Percentiles rank a stretch among this genome's conserved stretches.
Conservation (phyloP, 345 rosid species). For the Aquilaria malaccensis region DNA sequence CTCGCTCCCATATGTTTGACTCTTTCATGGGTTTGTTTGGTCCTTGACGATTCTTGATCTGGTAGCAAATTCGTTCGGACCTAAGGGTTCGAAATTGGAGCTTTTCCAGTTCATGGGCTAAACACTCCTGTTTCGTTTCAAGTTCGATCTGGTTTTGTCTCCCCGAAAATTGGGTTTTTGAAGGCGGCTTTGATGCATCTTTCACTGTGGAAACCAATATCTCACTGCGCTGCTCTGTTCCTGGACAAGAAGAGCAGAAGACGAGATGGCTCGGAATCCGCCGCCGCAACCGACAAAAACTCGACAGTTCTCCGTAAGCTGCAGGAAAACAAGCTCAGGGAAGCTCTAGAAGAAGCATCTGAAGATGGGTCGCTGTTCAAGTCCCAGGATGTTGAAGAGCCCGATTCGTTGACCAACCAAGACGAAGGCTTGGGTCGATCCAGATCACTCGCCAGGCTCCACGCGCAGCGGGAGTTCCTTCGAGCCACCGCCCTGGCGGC, state of each 20-base stretch:
- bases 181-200: slow-evolving; percentile 66
- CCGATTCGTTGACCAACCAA: slow-evolving; percentile 40
- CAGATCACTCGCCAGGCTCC: slow-evolving; percentile 90
- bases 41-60: slow-evolving; percentile 31
- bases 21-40: slow-evolving; percentile 10
- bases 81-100: slow-evolving; percentile 13
- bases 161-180: slow-evolving; percentile 8
- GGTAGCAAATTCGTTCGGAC: slow-evolving; percentile 17
- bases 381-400: slow-evolving; percentile 74
- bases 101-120: slow-evolving; percentile 21
- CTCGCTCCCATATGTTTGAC: slow-evolving; percentile 1
- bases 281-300: slow-evolving; percentile 36
- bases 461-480: slow-evolving; percentile 86
- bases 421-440: slow-evolving; percentile 79
- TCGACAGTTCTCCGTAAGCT: slow-evolving; percentile 55
- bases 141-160: slow-evolving; percentile 20
- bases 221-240: slow-evolving; percentile 91
- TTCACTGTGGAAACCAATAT: slow-evolving; percentile 97
- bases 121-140: slow-evolving; percentile 8
- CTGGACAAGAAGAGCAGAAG: slow-evolving; percentile 83
- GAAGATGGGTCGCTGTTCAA: slow-evolving; percentile 85
- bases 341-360: slow-evolving; percentile 94
- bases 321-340: slow-evolving; percentile 82
- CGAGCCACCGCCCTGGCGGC: slow-evolving; percentile 90
- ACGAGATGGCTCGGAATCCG: slow-evolving; percentile 60